Evolutionary conservation across 345 rosid genomes (phyloP), one percentile per base, ranked within the genome.

Genomic region (Passiflora organensis): DNA sequence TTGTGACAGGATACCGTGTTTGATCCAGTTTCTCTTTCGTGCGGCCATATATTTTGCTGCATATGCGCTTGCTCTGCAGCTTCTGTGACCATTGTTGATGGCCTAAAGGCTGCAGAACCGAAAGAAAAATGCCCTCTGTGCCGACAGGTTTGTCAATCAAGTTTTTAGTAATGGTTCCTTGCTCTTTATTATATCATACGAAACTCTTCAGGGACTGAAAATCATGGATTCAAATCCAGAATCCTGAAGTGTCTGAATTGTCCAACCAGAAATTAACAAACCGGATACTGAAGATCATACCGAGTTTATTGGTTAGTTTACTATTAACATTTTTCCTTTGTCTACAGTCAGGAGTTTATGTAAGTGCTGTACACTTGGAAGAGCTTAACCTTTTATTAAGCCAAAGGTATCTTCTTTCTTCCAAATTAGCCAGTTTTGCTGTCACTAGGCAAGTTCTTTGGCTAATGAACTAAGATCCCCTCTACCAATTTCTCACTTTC

Each of bases 21-120:
- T 55, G 95, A 93, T 76, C 81, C 96, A 18, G 87, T 93, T 56
- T 77, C 96, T 53, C 76, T 93, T 39, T 72, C 84, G 10, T 93
- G 96, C 16, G 96, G 96, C 64, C 99, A 93, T 67, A 93, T 88
- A 65, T 88, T 82, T 74, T 88, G 99, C 82, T 77, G 81, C 68
- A 75, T 82, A 73, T 93, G 99, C 68, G 91, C 96, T 70, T 93
- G 94, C 74, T 82, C 95, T 48, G 91, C 99, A 78, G 96, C 96
- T 59, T 80, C 93, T 5, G 89, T 93, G 47, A 89, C 65, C 17
- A 74, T 82, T 55, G 78, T 91, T 32, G 89, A 82, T 70, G 95
- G 91, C 48, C 76, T 88, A 23, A 78, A 84, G 68, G 70, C 80
- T 0, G 89, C 87, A 6, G 79, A 86, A 9, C 78, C 73, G 0